These are phyloP conservation scores for Silene uniflora DNA, from an alignment of 148 eudicot genomes.

Conservation along the genomic window DNA sequence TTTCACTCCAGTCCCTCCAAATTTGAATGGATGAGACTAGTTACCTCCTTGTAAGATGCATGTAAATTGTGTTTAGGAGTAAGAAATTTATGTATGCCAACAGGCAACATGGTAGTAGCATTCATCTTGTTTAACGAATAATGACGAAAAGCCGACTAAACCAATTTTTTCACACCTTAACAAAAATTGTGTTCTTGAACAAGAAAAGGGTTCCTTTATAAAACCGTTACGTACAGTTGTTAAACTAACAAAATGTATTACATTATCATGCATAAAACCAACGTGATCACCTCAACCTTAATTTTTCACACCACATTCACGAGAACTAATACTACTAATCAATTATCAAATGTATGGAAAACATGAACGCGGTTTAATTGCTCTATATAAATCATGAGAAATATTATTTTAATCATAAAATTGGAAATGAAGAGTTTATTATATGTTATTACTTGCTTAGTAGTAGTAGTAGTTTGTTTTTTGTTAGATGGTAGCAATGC, in stretches of 20 bases:
- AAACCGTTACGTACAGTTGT: neutral
- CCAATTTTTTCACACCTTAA: too few relatives aligned
- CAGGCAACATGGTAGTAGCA: too few relatives aligned
- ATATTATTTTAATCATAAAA: neutral
- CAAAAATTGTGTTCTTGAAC: too few relatives aligned
- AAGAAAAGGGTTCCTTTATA: neutral
- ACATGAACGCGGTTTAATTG: conserved; percentile 19
- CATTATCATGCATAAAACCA: neutral
- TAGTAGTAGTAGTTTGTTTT: neutral
- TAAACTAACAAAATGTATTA: neutral
- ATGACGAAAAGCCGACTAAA: too few relatives aligned
- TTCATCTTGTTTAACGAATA: neutral
- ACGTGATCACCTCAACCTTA: neutral
- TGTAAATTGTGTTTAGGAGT: too few relatives aligned
- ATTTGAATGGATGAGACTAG: too few relatives aligned
- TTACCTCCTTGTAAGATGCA: too few relatives aligned
- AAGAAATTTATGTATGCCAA: too few relatives aligned
- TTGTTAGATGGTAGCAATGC: neutral
- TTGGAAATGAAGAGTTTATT: conserved; percentile 14
- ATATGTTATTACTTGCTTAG: neutral
- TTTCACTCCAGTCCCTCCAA: too few relatives aligned
- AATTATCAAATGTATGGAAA: conserved; percentile 18
- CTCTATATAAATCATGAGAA: conserved; percentile 17
- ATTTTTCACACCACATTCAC: conserved; percentile 16
- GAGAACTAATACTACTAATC: conserved; percentile 12